A percentile compares a stretch with the other conserved stretches of the same genome.
These are phyloP conservation scores for Chlamydomonas incerta DNA, from an alignment of 139 green algal species.

Conservation along the genomic window DNA sequence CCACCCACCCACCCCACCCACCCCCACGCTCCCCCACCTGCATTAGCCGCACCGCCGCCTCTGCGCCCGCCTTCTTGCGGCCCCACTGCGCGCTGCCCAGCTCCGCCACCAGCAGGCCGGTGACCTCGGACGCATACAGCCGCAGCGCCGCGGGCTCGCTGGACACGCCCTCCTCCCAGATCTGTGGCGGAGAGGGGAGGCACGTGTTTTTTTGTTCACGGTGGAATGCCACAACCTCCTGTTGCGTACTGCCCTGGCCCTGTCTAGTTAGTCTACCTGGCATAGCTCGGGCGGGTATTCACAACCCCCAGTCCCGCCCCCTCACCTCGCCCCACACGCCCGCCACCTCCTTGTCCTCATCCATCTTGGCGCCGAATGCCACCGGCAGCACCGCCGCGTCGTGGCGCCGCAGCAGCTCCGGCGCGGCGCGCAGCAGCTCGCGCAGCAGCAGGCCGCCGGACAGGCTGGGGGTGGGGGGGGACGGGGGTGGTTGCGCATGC, in stretches of 20 bases:
- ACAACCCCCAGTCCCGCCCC: background rate
- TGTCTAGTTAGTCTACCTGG: no score
- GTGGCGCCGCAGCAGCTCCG: slow-evolving; percentile 67
- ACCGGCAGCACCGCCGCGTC: slow-evolving; percentile 64
- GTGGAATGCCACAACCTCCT: no score
- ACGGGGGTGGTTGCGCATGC: no score
- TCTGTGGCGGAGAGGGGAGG: slow-evolving; percentile 9
- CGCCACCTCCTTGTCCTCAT: slow-evolving; percentile 70
- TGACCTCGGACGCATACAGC: slow-evolving; percentile 56
- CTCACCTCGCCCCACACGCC: slow-evolving; percentile 71
- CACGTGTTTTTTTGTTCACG: background rate
- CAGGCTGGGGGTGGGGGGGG: slow-evolving; percentile 27
- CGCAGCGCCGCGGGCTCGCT: slow-evolving; percentile 72
- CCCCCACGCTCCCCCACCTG: slow-evolving; percentile 1
- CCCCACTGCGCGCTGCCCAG: slow-evolving; percentile 72
- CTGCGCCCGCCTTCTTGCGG: slow-evolving; percentile 70
- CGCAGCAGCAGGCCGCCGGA: slow-evolving; percentile 75
- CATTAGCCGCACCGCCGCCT: slow-evolving; percentile 39
- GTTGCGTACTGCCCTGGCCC: no score
- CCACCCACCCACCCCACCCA: background rate
- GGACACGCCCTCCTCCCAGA: slow-evolving; percentile 81
- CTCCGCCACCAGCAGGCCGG: slow-evolving; percentile 3
- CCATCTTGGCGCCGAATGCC: slow-evolving; percentile 70
- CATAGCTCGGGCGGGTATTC: no score
- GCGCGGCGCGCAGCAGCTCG: slow-evolving; percentile 70